A percentile compares a stretch with the other conserved stretches of the same genome.
These are phyloP conservation scores for Blastosporella zonata DNA, from an alignment of 1,284 basidiomycete genomes.

Conservation along the genomic window DNA sequence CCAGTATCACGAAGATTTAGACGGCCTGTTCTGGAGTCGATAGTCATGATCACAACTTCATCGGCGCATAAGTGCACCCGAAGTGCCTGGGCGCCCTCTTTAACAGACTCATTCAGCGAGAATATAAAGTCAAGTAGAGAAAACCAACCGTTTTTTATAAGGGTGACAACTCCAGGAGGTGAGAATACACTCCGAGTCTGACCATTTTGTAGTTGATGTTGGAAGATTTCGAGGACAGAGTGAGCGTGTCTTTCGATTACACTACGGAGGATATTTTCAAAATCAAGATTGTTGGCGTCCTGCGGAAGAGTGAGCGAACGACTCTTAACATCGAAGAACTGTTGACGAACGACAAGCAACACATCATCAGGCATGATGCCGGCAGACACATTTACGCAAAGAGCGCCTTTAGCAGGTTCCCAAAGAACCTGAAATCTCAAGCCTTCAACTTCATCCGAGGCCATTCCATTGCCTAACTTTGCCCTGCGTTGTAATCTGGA, in stretches of 20 bases:
- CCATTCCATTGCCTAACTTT: constrained; percentile 48
- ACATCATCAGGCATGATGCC: constrained; percentile 36
- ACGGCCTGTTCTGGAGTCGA: constrained; percentile 71
- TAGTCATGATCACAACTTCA: constrained; percentile 65
- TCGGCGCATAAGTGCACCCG: constrained; percentile 69
- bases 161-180: constrained; percentile 49
- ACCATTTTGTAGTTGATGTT: constrained; percentile 49
- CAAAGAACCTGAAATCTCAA: constrained; percentile 59
- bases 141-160: constrained; percentile 50
- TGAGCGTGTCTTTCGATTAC: constrained; percentile 61
- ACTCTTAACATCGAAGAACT: background rate
- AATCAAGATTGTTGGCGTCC: constrained; percentile 67
- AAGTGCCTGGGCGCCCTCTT: constrained; percentile 54
- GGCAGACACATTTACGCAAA: constrained; percentile 50
- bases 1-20: constrained; percentile 70
- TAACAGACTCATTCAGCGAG: constrained; percentile 7
- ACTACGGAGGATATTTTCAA: constrained; percentile 58
- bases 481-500: constrained; percentile 60
- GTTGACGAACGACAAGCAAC: constrained; percentile 46
- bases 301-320: constrained; percentile 25
- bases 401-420: constrained; percentile 60
- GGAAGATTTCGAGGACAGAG: constrained; percentile 54
- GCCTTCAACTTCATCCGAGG: constrained; percentile 73
- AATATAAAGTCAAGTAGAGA: background rate
- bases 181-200: constrained; percentile 56